Evolutionary conservation across 768 basidiomycete genomes (phyloP), one percentile per base, ranked within the genome.

Genomic region (Mrakia gelida): DNA sequence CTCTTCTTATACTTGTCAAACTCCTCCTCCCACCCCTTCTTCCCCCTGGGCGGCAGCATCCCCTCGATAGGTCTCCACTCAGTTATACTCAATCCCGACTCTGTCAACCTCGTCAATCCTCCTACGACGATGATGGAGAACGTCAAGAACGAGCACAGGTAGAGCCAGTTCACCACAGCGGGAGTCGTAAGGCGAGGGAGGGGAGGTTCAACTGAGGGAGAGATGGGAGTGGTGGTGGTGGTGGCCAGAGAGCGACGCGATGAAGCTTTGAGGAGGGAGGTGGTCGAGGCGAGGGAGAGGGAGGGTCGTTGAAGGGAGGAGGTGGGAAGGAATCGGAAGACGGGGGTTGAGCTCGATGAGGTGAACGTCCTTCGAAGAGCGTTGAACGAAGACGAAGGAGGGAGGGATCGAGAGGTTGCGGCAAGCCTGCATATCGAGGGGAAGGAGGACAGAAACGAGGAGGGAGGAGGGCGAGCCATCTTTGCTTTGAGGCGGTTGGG

Each of bases 1-100:
- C 95, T 97, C 23, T 88, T 88, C 84, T 91, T 93, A 87, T 99
- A 95, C 86, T 98, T 98, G 52, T 91, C 89, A 83, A 98, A 98
- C 83, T 98, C 96, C 34, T 85, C 86, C 79, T 89, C 86, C 97
- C 97, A 99, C 71, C 92, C 89, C 11, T 86, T 89, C 32, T 87
- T 84, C 1, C 89, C 89, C 54, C 94, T 85, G 0, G 97, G 97
- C 26, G 95, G 95, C 26, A 95, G 83, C 71, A 93, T 86, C 23
- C 97, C 97, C 34, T 93, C 91, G 75, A 98, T 90, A 18, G 96
- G 95, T 73, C 89, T 88, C 97, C 97, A 99, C 87, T 99, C 97
- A 32, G 95, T 97, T 84, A 99, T 99, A 83, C 94, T 95, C 79
- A 99, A 86, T 21, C 97, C 97, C 23, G 94, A 96, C 85, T 99